Percentiles rank a stretch among this genome's conserved stretches.
Conservation (phyloP, 257 asterid species). For the Penstemon newberryi region DNA sequence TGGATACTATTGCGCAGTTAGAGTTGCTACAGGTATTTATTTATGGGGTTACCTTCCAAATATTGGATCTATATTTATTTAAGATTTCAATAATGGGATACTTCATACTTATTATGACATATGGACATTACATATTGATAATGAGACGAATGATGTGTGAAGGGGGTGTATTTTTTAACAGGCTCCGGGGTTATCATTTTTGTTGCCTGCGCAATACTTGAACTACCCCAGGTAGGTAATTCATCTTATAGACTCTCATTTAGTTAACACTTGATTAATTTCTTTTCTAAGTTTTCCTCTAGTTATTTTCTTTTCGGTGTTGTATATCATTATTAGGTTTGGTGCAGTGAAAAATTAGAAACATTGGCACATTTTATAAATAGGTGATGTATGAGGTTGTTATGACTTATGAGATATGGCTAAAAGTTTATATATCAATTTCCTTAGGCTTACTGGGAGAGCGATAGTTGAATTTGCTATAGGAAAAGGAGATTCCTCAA, state of each 20-base stretch:
- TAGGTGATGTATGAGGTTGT: background rate
- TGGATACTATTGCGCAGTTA: constrained; percentile 79
- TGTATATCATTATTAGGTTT: constrained; percentile 8
- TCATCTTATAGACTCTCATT: constrained; percentile 21
- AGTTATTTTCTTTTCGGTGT: background rate
- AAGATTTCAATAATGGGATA: too few relatives aligned
- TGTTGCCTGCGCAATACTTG: constrained; percentile 76
- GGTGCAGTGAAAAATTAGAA: constrained; percentile 17
- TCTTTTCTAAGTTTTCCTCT: background rate
- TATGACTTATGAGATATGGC: constrained; percentile 5
- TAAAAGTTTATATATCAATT: constrained; percentile 29
- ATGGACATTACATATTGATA: constrained; percentile 28
- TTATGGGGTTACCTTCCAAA: constrained; percentile 22
- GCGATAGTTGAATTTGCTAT: constrained; percentile 86
- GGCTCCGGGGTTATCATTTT: constrained; percentile 95
- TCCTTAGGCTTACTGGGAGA: constrained; percentile 88
- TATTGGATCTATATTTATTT: background rate
- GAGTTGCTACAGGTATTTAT: constrained; percentile 90
- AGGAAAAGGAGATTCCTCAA: constrained; percentile 85
- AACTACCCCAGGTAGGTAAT: constrained; percentile 95
- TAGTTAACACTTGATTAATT: constrained; percentile 1
- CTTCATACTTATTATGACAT: too few relatives aligned
- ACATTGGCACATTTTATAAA: constrained; percentile 9
- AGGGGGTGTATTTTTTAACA: constrained; percentile 55
- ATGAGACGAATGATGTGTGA: constrained; percentile 40